A percentile compares a stretch with the other conserved stretches of the same genome.
These are phyloP conservation scores for Prunus dulcis DNA, from an alignment of 306 rosid species.

Conservation along the genomic window DNA sequence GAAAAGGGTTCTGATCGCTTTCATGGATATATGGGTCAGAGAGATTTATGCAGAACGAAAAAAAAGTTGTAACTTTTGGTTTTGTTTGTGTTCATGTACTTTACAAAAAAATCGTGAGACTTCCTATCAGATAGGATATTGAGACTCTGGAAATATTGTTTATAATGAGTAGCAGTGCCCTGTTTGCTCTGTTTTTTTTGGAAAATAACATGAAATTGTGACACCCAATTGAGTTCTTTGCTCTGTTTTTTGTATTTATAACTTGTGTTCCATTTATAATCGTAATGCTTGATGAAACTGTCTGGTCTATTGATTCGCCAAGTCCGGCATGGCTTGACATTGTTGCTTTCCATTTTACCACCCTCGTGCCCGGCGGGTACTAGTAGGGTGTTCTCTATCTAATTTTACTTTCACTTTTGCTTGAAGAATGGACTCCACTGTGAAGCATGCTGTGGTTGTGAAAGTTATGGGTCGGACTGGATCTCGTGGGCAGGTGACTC, in stretches of 20 bases:
- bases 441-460: constrained; percentile 44
- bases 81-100: no score
- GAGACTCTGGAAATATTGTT: no score
- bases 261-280: neutral
- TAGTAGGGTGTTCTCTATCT: neutral
- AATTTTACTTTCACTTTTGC: neutral
- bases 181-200: no score
- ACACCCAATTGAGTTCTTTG: neutral
- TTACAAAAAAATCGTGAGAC: no score
- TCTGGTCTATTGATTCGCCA: neutral
- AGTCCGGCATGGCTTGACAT: no score
- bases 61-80: no score
- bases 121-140: no score
- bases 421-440: constrained; percentile 43
- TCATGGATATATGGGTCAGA: no score
- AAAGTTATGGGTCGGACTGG: constrained; percentile 55
- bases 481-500: constrained; percentile 55
- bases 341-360: neutral
- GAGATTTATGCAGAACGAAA: no score
- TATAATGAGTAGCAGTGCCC: neutral
- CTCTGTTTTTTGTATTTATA: neutral
- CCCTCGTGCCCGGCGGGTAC: neutral
- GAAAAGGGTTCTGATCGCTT: no score
- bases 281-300: neutral
- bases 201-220: neutral